These are phyloP conservation scores for Extremus antarcticus DNA, from an alignment of 495 filamentous ascomycete genomes.

Conservation along the genomic window DNA sequence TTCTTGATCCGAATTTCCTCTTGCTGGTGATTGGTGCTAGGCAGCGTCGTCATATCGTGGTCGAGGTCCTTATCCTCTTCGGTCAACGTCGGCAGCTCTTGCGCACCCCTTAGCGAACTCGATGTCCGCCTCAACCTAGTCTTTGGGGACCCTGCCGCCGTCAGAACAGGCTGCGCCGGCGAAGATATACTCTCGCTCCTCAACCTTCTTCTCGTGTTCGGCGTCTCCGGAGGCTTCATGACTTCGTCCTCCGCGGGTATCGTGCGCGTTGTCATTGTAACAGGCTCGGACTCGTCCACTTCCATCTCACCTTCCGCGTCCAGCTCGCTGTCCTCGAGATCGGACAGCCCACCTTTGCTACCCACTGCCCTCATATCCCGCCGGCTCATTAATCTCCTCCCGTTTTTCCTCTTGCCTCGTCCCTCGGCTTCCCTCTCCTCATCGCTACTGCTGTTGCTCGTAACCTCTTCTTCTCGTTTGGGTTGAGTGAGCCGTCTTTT, in stretches of 20 bases:
- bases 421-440: constrained; percentile 1
- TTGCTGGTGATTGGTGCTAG: not conserved
- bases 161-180: not conserved
- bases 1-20: constrained; percentile 13
- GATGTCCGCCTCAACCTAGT: not conserved
- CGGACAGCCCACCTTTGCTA: constrained; percentile 3
- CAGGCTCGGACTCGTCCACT: not conserved
- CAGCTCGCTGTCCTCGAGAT: not conserved
- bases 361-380: constrained; percentile 12
- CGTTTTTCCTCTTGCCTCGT: constrained; percentile 7
- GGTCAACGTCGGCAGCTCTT: constrained; percentile 9
- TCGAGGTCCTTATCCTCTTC: constrained; percentile 11
- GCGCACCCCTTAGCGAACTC: constrained; percentile 4
- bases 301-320: not conserved
- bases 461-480: constrained; percentile 2
- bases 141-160: not conserved
- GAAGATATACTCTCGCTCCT: constrained; percentile 14
- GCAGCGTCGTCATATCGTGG: no score
- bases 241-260: not conserved
- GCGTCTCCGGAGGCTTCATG: constrained; percentile 12
- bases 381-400: constrained; percentile 17
- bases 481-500: not conserved
- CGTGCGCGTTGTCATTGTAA: not conserved
- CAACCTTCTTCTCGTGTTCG: not conserved
- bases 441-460: not conserved